Base-by-base conservation (phyloP, 495 filamentous ascomycete species). In the Lichenothelia convexa region DNA sequence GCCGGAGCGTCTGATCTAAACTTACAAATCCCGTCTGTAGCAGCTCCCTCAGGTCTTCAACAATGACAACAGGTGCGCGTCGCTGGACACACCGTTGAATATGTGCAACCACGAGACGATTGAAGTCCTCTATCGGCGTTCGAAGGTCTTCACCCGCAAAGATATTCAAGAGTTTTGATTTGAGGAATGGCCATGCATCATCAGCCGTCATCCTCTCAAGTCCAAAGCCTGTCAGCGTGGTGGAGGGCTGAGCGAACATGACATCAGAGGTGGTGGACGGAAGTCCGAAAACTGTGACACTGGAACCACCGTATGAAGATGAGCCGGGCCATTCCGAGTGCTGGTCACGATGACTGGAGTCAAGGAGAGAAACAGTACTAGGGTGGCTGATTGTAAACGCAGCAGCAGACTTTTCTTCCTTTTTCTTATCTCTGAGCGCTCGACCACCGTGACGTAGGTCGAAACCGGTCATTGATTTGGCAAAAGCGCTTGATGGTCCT, bases 121-220 rank as follows among this genome's bases (percentile, higher is more conserved):
- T 99, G 41, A 95, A 70, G 47, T 95, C 91, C 51, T 99, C 91
- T 13, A 99, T 78, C 0, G 87, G 84, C 30, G 86, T 67, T 11
- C 82, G 69, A 4, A 93, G 64, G 43, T 93, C 80, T 46, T 94
- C 91, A 7, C 81, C 86, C 45, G 93, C 81, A 48, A 99, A 99
- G 11, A 94, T 75, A 32, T 81, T 71, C 8, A 95, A 63, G n/a
- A 95, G 51, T 41, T 83, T 84, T 0, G 79, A 76, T 45, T 87
- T 89, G n/a, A 99, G 57, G 39, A 83, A 80, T 18, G 86, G 82
- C 91, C 91, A 99, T 5, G 85, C 87, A 51, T 94, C 85, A 45
- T 99, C 89, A 1, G 78, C 64, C 4, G 70, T 71, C 73, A 93
- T 77, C 44, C 81, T 83, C 41, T 80, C 70, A 17, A 92, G 58